Conservation (phyloP, 2,329 filamentous ascomycete genomes). For the Sordariomycetes sp. region DNA sequence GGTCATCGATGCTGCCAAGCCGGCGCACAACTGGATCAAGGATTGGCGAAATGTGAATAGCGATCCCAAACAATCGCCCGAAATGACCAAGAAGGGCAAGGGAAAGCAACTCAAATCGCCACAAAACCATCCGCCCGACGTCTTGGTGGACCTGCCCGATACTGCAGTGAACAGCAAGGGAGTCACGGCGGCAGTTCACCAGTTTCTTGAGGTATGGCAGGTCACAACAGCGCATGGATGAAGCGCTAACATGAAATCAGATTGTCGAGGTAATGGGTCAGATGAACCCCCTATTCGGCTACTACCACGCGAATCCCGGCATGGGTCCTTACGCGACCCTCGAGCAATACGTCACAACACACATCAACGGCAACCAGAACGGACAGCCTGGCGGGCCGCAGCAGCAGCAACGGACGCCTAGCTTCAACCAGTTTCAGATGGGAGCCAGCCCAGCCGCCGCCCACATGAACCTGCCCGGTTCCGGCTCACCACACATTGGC, state of each 20-base stretch:
- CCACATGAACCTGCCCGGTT: conserved; percentile 54
- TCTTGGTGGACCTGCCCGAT: conserved; percentile 46
- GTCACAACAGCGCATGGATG: conserved; percentile 9
- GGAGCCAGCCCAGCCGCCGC: conserved; percentile 49
- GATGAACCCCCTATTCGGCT: conserved; percentile 55
- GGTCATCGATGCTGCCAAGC: conserved; percentile 52
- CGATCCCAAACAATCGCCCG: conserved; percentile 51
- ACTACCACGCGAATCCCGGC: conserved; percentile 43
- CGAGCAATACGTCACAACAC: conserved; percentile 45
- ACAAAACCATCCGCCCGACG: conserved; percentile 46
- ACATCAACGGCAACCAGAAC: conserved; percentile 33
- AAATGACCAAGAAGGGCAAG: conserved; percentile 61
- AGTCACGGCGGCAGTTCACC: conserved; percentile 51
- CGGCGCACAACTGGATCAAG: conserved; percentile 55
- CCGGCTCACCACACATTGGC: conserved; percentile 48
- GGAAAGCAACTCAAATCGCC: conserved; percentile 50
- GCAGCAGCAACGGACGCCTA: conserved; percentile 42
- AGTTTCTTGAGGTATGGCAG: conserved; percentile 61
- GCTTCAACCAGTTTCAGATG: conserved; percentile 48
- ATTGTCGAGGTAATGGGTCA: conserved; percentile 58
- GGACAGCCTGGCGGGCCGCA: conserved; percentile 34
- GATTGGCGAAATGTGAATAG: conserved; percentile 54
- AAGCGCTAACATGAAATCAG: conserved; percentile 23
- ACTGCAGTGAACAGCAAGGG: conserved; percentile 50
- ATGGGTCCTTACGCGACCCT: conserved; percentile 49